Percentiles rank a stretch among this genome's conserved stretches.
Conservation (phyloP, 805 yeast species). For the Suhomyces sp. region DNA sequence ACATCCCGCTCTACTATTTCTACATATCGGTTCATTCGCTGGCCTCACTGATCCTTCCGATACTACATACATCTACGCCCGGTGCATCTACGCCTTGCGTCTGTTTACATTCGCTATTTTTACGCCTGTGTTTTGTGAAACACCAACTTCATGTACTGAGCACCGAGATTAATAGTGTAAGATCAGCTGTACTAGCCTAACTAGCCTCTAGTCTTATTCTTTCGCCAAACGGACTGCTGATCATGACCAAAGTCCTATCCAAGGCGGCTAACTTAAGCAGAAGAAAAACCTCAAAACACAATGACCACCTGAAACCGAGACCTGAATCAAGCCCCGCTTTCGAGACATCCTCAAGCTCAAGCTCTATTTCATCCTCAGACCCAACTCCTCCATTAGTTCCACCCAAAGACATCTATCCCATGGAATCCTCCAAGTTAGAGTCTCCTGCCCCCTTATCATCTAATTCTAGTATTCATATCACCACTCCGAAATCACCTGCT, state of each 20-base stretch:
- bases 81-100: background rate
- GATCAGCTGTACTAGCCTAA: background rate
- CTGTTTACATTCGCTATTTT: background rate
- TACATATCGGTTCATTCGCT: background rate
- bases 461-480: background rate
- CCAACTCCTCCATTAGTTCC: background rate
- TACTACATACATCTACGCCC: background rate
- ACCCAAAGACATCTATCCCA: background rate
- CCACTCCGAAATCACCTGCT: conserved; percentile 1
- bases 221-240: background rate
- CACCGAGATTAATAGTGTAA: background rate
- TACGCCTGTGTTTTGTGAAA: background rate
- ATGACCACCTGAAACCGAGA: background rate
- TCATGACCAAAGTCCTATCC: conserved; percentile 19
- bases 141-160: background rate
- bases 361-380: background rate
- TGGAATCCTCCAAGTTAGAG: conserved; percentile 2
- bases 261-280: conserved; percentile 15
- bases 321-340: background rate
- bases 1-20: background rate
- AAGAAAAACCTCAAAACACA: conserved; percentile 8
- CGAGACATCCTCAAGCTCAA: background rate
- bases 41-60: background rate
- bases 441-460: background rate
- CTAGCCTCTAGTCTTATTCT: background rate